phyloP scores from a whole-genome alignment of 306 rosid species.

The Malus sieversii region DNA sequence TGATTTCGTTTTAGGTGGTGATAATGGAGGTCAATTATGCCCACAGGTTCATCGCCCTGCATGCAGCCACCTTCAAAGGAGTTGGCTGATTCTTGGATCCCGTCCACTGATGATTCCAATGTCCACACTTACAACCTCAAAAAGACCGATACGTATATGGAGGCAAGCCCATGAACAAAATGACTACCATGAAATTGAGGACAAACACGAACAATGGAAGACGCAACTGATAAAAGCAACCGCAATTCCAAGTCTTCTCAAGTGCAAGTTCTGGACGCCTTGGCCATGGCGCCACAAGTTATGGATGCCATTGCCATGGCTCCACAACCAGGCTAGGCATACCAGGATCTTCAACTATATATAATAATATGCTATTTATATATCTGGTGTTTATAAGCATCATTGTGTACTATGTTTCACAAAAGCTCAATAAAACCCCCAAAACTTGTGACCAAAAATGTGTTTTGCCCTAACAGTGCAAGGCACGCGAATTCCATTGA shows the following conservation, averaged over 20 bases:
- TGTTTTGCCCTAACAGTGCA: too few species aligned
- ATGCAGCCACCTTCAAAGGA: background rate
- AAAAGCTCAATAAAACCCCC: background rate
- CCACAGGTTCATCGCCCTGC: conserved; percentile 8
- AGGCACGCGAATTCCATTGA: too few species aligned
- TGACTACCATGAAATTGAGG: background rate
- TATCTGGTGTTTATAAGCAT: background rate
- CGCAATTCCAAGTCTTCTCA: background rate
- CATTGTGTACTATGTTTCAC: background rate
- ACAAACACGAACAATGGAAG: background rate
- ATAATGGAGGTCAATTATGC: background rate
- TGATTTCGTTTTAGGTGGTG: too few species aligned
- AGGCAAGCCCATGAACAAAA: background rate
- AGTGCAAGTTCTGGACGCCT: too few species aligned
- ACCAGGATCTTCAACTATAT: background rate
- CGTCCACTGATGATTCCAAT: background rate
- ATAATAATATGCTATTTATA: too few species aligned
- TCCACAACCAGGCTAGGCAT: background rate
- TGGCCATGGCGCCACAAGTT: background rate
- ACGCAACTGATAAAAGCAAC: background rate
- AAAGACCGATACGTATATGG: background rate
- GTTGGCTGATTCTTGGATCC: too few species aligned
- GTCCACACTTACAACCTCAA: background rate
- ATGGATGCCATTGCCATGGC: background rate
- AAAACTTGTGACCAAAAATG: background rate